phyloP scores from a whole-genome alignment of 805 yeast genomes.

The Metschnikowia corniflorae region DNA sequence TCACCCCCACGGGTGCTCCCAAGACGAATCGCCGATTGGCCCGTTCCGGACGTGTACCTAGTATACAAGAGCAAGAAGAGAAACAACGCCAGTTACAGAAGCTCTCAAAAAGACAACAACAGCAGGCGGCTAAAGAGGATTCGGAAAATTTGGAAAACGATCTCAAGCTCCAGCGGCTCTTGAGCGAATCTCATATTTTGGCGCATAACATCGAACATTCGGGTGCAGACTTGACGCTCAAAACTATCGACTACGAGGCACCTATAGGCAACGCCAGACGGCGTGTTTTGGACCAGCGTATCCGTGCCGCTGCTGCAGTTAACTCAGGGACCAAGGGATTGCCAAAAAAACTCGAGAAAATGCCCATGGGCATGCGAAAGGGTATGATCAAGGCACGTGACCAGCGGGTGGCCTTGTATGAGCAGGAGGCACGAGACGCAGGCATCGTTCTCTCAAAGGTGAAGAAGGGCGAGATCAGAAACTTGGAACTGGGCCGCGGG shows the following conservation, averaged over 20 bases:
- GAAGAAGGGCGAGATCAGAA: slow-evolving; percentile 63
- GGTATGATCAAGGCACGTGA: slow-evolving; percentile 68
- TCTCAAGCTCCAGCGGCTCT: slow-evolving; percentile 64
- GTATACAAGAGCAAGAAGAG: slow-evolving; percentile 32
- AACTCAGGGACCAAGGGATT: slow-evolving; percentile 46
- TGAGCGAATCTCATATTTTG: slow-evolving; percentile 68
- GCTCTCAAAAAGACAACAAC: slow-evolving; percentile 33
- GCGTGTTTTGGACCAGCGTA: slow-evolving; percentile 57
- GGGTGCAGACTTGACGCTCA: slow-evolving; percentile 66
- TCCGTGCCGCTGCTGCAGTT: slow-evolving; percentile 40
- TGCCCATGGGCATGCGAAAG: slow-evolving; percentile 86
- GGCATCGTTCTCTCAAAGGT: slow-evolving; percentile 82
- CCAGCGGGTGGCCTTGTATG: slow-evolving; percentile 52
- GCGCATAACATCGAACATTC: slow-evolving; percentile 43
- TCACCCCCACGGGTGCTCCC: slow-evolving; percentile 24
- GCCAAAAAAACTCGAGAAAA: slow-evolving; percentile 55
- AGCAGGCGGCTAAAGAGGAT: slow-evolving; percentile 37
- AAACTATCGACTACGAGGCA: slow-evolving; percentile 57
- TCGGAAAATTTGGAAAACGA: slow-evolving; percentile 62
- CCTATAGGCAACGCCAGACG: slow-evolving; percentile 69
- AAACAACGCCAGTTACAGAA: slow-evolving; percentile 24
- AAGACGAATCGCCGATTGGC: slow-evolving; percentile 51
- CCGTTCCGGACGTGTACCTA: slow-evolving; percentile 60
- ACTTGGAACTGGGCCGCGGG: slow-evolving; percentile 51
- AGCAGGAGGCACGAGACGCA: slow-evolving; percentile 79